Evolutionary conservation across 805 yeast species (phyloP), one percentile per base, ranked within the genome.

Genomic region (Saturnispora saitoi): DNA sequence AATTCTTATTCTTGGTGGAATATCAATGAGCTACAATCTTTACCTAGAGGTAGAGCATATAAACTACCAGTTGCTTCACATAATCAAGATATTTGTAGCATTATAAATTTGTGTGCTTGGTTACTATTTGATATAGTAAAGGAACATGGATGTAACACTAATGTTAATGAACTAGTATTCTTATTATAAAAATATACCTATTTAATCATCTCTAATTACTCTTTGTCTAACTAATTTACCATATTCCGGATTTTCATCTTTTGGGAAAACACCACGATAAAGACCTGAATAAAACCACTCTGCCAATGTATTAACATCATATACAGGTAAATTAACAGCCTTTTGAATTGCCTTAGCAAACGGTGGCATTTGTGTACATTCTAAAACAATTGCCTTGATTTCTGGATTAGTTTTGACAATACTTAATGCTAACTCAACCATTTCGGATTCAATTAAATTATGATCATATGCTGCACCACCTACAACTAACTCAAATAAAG

Each of bases 281-380:
- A 63, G 34, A 5, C 68, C 67, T 0, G 61, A 50, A 43, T 64
- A 65, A 45, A 65, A 61, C 56, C 60, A 61, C 42, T 64, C 63
- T 38, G 62, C 62, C 61, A 66, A 59, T 4, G 68, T 61, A 15
- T 62, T 52, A 6, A 55, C 65, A 52, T 65, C 68, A 54, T 56
- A 65, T 4, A 65, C 65, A 1, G 69, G 68, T 14, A 61, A 43
- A 2, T 58, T 59, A 4, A 59, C 55, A n/a, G 53, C 59, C 17
- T 36, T 32, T 24, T 58, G 64, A 24, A 66, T 58, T 1, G 62
- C 64, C 39, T 54, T 56, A 12, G 67, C 54, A 42, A 51, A 58
- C n/a, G 68, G 69, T 17, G 66, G 67, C 66, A 66, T 65, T 44
- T 65, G 66, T 7, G 68, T 62, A 47, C 70, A 64, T 48, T 64